Percentiles rank a stretch among this genome's conserved stretches.
These are phyloP conservation scores for Mortierella claussenii DNA, from an alignment of 192 early-diverging fungal genomes.

Conservation along the genomic window DNA sequence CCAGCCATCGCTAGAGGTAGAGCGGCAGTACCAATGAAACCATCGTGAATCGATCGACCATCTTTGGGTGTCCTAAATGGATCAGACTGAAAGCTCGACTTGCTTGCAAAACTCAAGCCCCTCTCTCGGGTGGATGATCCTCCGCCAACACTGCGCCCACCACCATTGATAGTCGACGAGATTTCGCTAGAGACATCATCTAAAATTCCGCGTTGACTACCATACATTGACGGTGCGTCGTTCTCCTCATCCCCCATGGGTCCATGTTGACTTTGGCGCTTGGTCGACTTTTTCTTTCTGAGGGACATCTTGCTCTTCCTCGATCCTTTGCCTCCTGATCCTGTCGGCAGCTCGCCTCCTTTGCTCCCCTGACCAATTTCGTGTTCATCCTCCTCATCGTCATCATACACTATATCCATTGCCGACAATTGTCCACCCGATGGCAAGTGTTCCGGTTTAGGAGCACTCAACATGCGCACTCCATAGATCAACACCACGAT, in stretches of 20 bases:
- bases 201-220: constrained; percentile 35
- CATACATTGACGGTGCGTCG: constrained; percentile 34
- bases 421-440: constrained; percentile 2
- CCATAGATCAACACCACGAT: constrained; percentile 65
- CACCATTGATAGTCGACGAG: constrained; percentile 18
- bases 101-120: constrained; percentile 37
- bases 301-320: constrained; percentile 16
- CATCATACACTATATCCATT: constrained; percentile 5
- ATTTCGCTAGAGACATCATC: constrained; percentile 25
- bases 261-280: constrained; percentile 21
- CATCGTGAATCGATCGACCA: constrained; percentile 30
- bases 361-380: constrained; percentile 25
- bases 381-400: constrained; percentile 22
- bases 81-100: constrained; percentile 47
- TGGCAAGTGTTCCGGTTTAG: constrained; percentile 44
- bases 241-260: constrained; percentile 25
- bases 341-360: constrained; percentile 9
- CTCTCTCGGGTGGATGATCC: constrained; percentile 20
- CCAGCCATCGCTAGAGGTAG: not conserved
- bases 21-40: constrained; percentile 6
- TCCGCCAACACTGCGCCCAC: constrained; percentile 1
- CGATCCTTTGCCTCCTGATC: not conserved
- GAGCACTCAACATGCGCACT: constrained; percentile 59
- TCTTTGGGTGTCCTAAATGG: constrained; percentile 51
- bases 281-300: constrained; percentile 23